Percentiles rank a stretch among this genome's conserved stretches.
These are phyloP conservation scores for Cordyceps cicadae DNA, from an alignment of 2,329 filamentous ascomycete genomes.

Conservation along the genomic window DNA sequence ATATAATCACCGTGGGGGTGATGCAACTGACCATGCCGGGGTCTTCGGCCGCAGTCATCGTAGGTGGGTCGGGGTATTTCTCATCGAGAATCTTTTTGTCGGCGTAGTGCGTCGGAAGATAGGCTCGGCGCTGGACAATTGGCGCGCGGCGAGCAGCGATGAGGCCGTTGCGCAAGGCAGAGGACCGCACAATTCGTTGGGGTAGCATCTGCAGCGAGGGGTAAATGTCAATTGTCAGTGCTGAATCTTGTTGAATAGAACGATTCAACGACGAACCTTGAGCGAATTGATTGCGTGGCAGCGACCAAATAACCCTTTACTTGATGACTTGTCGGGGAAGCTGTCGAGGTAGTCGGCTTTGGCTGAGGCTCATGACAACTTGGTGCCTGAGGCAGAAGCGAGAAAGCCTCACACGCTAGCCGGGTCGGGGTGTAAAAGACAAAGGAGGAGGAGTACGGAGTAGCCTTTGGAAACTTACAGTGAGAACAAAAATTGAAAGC, in stretches of 20 bases:
- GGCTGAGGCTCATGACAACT: slow-evolving; percentile 13
- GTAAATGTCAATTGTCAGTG: slow-evolving; percentile 12
- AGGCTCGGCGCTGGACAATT: slow-evolving; percentile 48
- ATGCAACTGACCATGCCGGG: slow-evolving; percentile 53
- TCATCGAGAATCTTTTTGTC: slow-evolving; percentile 40
- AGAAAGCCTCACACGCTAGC: slow-evolving; percentile 18
- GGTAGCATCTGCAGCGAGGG: slow-evolving; percentile 48
- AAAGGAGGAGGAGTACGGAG: neutral
- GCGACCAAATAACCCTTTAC: slow-evolving; percentile 30
- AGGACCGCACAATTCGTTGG: slow-evolving; percentile 48
- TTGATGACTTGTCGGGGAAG: slow-evolving; percentile 23
- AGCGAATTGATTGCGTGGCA: slow-evolving; percentile 22
- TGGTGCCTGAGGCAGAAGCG: slow-evolving; percentile 27
- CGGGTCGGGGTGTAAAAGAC: neutral
- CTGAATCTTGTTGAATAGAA: neutral
- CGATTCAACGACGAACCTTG: slow-evolving; percentile 20
- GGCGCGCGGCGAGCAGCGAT: slow-evolving; percentile 42
- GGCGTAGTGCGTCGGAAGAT: slow-evolving; percentile 42
- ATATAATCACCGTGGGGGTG: neutral
- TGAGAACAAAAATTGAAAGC: no score
- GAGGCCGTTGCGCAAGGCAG: slow-evolving; percentile 35
- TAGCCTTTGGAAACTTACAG: neutral
- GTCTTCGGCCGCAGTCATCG: slow-evolving; percentile 51
- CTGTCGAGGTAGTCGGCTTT: slow-evolving; percentile 16
- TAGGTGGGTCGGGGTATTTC: slow-evolving; percentile 42